phyloP scores from a whole-genome alignment of 2,329 filamentous ascomycete species.

The Fusarium heterosporum region DNA sequence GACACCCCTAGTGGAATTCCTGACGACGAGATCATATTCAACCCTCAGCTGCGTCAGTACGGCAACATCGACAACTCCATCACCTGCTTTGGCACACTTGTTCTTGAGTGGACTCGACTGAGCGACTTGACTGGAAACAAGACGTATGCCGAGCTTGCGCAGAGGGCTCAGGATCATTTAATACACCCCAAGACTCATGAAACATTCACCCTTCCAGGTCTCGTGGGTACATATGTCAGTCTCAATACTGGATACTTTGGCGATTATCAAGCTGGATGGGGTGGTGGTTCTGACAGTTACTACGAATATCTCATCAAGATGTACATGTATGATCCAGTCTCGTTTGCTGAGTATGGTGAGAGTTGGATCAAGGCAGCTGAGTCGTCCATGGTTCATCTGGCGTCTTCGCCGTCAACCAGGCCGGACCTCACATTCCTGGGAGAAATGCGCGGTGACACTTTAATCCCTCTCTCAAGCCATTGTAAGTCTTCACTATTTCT shows the following conservation, averaged over 20 bases:
- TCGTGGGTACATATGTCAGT: constrained; percentile 24
- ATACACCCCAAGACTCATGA: constrained; percentile 28
- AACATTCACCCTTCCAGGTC: constrained; percentile 20
- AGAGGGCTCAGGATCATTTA: constrained; percentile 25
- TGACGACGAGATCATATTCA: constrained; percentile 39
- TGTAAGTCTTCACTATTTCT: neutral
- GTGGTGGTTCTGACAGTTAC: constrained; percentile 38
- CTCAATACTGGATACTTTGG: constrained; percentile 22
- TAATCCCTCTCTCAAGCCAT: constrained; percentile 2
- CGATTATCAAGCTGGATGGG: constrained; percentile 39
- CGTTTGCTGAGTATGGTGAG: constrained; percentile 11
- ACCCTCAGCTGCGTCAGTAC: neutral
- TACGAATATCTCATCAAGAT: constrained; percentile 43
- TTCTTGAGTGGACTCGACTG: constrained; percentile 39
- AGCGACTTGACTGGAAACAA: constrained; percentile 31
- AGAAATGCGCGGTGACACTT: neutral
- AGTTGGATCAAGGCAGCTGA: constrained; percentile 10
- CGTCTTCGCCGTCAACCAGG: constrained; percentile 6
- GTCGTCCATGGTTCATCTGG: constrained; percentile 3
- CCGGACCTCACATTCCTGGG: constrained; percentile 11
- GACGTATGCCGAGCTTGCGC: constrained; percentile 28
- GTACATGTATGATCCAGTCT: constrained; percentile 35
- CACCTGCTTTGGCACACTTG: constrained; percentile 31
- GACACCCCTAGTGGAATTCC: constrained; percentile 38
- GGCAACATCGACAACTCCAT: constrained; percentile 40